Conservation (phyloP, 164 flowering plant species). For the Chimonanthus praecox region DNA sequence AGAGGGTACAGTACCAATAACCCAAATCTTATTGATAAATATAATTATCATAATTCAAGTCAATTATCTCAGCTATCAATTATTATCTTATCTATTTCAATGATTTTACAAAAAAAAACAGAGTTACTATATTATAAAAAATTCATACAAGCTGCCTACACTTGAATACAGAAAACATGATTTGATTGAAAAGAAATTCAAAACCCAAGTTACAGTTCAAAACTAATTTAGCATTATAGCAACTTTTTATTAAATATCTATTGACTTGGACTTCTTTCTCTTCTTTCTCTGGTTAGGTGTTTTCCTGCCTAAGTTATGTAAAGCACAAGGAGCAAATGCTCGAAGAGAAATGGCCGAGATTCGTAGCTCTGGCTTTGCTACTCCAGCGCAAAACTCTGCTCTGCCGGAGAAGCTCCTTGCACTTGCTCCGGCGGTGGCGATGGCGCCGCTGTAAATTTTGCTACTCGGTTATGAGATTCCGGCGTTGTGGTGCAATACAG, state of each 20-base stretch:
- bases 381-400: conserved; percentile 28
- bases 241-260: neutral
- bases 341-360: conserved; percentile 56
- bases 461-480: no score
- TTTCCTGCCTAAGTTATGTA: conserved; percentile 59
- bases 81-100: neutral
- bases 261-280: neutral
- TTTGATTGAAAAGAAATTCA: no score
- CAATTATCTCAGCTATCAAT: neutral
- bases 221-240: neutral
- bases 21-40: neutral
- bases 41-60: neutral
- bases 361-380: conserved; percentile 53
- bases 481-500: no score
- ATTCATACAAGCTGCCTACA: no score
- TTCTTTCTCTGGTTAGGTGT: conserved; percentile 30
- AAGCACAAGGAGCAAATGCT: conserved; percentile 23
- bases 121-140: neutral
- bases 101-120: neutral
- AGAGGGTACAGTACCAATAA: conserved; percentile 38
- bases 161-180: no score
- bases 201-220: neutral
- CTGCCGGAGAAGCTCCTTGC: neutral
- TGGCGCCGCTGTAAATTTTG: neutral
- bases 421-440: neutral